Evolutionary conservation across 768 basidiomycete species (phyloP).

Genomic region (Boletus subparvulus): DNA sequence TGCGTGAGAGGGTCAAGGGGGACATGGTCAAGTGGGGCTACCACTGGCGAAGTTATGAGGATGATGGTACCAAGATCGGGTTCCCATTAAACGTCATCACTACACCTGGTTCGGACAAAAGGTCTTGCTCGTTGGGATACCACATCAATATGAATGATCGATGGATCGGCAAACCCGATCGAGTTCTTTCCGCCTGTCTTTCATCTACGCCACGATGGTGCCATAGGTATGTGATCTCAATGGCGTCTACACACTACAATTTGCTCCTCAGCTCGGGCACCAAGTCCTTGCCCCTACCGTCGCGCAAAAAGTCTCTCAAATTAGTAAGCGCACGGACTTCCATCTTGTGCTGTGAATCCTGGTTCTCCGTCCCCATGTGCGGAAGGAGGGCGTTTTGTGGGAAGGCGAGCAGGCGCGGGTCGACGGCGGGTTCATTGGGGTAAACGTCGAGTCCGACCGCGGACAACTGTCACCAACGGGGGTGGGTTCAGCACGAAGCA

Average conservation of each 20-base stretch:
- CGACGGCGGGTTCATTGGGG: constrained; percentile 80
- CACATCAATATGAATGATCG: not conserved
- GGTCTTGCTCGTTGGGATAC: not conserved
- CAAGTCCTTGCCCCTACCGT: constrained; percentile 64
- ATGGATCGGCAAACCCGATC: not conserved
- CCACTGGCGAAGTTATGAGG: constrained; percentile 17
- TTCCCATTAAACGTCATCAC: too few relatives aligned
- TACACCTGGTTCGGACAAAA: not conserved
- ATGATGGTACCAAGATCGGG: not conserved
- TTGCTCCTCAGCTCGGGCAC: constrained; percentile 51
- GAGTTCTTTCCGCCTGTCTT: too few relatives aligned
- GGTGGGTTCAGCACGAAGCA: too few relatives aligned
- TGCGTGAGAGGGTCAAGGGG: constrained; percentile 64
- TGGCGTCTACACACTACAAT: constrained; percentile 5
- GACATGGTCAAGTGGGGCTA: constrained; percentile 21
- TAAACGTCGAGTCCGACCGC: constrained; percentile 80
- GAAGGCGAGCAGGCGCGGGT: constrained; percentile 77
- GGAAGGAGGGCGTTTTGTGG: constrained; percentile 84
- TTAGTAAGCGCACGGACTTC: constrained; percentile 83
- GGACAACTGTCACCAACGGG: not conserved
- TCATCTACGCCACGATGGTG: not conserved
- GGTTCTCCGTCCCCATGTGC: constrained; percentile 89
- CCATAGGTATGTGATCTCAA: not conserved
- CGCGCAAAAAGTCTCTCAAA: constrained; percentile 64
- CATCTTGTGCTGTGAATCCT: constrained; percentile 79